phyloP scores from a whole-genome alignment of 345 rosid species.

The Lepidium africanum region DNA sequence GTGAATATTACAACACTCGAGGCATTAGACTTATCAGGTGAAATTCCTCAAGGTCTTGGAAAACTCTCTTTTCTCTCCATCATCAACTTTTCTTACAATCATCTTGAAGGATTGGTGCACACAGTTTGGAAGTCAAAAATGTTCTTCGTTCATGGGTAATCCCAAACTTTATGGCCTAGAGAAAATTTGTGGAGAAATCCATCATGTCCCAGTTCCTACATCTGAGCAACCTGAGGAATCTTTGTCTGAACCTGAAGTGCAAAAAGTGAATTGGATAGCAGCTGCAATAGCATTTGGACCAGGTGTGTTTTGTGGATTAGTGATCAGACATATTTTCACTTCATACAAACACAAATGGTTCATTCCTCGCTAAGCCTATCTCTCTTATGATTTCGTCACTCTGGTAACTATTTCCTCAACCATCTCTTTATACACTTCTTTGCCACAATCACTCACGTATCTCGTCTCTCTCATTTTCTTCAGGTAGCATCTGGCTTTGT shows the following conservation, averaged over 20 bases:
- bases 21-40: neutral
- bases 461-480: neutral
- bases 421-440: too few relatives aligned
- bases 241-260: neutral
- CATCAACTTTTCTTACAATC: slow-evolving; percentile 4
- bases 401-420: too few relatives aligned
- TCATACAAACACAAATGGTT: neutral
- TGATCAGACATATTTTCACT: neutral
- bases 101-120: neutral
- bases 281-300: neutral
- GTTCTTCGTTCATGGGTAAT: neutral
- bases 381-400: neutral
- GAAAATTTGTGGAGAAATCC: neutral
- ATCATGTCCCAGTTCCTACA: neutral
- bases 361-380: neutral
- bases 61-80: neutral
- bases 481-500: too few relatives aligned
- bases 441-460: too few relatives aligned
- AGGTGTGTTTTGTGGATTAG: neutral
- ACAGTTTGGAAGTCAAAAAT: neutral
- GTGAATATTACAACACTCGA: neutral
- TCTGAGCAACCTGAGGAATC: neutral
- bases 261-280: neutral
- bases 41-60: neutral
- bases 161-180: neutral